Evolutionary conservation across 1,139 yeast species (phyloP).

Genomic region (Kurtzmaniella quercitrusa): DNA sequence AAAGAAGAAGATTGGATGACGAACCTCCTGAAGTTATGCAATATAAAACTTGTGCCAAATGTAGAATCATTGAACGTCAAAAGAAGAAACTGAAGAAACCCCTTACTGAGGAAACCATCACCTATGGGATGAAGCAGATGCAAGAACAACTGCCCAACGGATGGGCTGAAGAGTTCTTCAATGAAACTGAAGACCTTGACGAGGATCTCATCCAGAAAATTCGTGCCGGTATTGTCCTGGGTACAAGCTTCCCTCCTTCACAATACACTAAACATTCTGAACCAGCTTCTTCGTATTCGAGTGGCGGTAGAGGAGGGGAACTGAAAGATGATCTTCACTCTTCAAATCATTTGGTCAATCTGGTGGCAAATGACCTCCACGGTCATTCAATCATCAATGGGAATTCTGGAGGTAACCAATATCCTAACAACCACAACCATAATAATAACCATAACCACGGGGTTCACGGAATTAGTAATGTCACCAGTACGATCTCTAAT

Average conservation of each 20-base stretch:
- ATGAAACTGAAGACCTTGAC: slow-evolving; percentile 34
- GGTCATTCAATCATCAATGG: not conserved
- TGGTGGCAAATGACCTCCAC: not conserved
- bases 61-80: slow-evolving; percentile 52
- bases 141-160: slow-evolving; percentile 28
- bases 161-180: slow-evolving; percentile 9
- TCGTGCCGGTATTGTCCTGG: not conserved
- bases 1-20: slow-evolving; percentile 52
- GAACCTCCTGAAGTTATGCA: slow-evolving; percentile 58
- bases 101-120: slow-evolving; percentile 47
- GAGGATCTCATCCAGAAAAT: slow-evolving; percentile 23
- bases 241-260: not conserved
- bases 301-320: not conserved
- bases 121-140: slow-evolving; percentile 45
- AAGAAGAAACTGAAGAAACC: slow-evolving; percentile 45
- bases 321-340: not conserved
- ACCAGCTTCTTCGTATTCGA: not conserved
- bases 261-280: not conserved
- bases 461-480: no score
- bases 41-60: slow-evolving; percentile 57
- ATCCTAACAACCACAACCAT: not conserved
- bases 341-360: not conserved
- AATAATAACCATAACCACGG: no score
- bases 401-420: not conserved
- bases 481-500: no score